Evolutionary conservation across 768 basidiomycete species (phyloP).

Genomic region (Collybiopsis confluens): DNA sequence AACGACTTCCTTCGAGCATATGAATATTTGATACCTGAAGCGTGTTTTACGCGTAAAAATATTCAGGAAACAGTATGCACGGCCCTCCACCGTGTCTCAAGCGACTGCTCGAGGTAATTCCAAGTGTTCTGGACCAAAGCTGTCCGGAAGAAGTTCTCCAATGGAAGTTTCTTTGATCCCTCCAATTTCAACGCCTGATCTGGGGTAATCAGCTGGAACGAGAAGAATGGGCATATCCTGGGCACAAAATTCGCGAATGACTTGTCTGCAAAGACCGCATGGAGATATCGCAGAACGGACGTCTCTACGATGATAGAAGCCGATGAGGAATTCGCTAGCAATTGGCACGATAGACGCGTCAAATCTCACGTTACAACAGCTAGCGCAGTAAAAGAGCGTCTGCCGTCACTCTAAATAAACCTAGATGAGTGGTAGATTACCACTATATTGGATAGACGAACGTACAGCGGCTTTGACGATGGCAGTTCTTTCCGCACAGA

Average conservation of each 20-base stretch:
- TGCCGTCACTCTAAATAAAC: constrained; percentile 71
- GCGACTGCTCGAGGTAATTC: constrained; percentile 35
- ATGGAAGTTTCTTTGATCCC: constrained; percentile 63
- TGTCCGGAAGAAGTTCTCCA: constrained; percentile 72
- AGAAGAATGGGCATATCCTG: constrained; percentile 70
- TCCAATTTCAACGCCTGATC: constrained; percentile 38
- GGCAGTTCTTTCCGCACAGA: constrained; percentile 94
- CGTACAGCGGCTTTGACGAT: constrained; percentile 91
- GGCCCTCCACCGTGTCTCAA: no score
- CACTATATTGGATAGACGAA: constrained; percentile 10
- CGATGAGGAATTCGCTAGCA: background rate
- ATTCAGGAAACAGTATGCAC: no score
- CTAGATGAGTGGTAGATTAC: background rate
- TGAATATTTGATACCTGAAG: no score
- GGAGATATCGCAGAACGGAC: constrained; percentile 68
- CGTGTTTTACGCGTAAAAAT: no score
- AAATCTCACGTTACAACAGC: constrained; percentile 69
- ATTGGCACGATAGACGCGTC: background rate
- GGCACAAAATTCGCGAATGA: constrained; percentile 82
- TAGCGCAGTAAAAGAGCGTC: constrained; percentile 61
- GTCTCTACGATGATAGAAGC: constrained; percentile 43
- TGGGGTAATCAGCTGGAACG: constrained; percentile 60
- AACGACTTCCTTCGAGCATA: no score
- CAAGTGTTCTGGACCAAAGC: constrained; percentile 86
- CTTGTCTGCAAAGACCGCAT: constrained; percentile 92